These are phyloP conservation scores for Pichia sp. DNA, from an alignment of 1,139 yeast genomes.

Conservation along the genomic window DNA sequence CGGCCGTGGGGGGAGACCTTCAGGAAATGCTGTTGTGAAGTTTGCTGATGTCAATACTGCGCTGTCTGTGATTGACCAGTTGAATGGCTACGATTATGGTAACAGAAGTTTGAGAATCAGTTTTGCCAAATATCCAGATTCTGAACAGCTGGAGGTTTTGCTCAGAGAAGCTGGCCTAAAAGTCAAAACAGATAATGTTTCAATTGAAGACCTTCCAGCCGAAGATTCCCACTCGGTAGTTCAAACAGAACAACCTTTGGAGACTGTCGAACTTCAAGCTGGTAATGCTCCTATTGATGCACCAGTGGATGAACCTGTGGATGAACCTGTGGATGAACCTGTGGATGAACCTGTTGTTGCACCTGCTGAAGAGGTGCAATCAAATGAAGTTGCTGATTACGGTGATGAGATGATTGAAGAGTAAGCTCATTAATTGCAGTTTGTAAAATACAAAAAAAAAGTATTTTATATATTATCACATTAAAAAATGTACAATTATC, in stretches of 20 bases:
- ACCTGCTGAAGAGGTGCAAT: slow-evolving; percentile 1
- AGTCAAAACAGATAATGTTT: neutral
- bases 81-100: slow-evolving; percentile 80
- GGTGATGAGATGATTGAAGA: slow-evolving; percentile 29
- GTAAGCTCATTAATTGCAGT: slow-evolving; percentile 1
- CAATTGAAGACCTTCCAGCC: neutral
- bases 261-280: neutral
- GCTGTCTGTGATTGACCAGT: slow-evolving; percentile 65
- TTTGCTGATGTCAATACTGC: slow-evolving; percentile 69
- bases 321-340: neutral
- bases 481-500: slow-evolving; percentile 5
- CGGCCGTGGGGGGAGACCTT: slow-evolving; percentile 61
- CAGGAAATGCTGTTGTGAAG: slow-evolving; percentile 82
- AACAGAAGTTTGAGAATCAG: slow-evolving; percentile 66
- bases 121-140: slow-evolving; percentile 43
- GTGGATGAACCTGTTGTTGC: neutral
- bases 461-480: neutral
- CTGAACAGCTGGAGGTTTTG: slow-evolving; percentile 16
- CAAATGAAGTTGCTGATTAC: slow-evolving; percentile 16
- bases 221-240: neutral
- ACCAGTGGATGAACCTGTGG: neutral
- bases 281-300: neutral
- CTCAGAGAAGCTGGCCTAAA: slow-evolving; percentile 14
- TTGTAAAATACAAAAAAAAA: neutral
- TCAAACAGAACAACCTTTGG: neutral